Percentiles rank a stretch among this genome's conserved stretches.
Evolutionary conservation across 805 yeast species (phyloP).

Genomic region (Limtongozyma cylindracea): DNA sequence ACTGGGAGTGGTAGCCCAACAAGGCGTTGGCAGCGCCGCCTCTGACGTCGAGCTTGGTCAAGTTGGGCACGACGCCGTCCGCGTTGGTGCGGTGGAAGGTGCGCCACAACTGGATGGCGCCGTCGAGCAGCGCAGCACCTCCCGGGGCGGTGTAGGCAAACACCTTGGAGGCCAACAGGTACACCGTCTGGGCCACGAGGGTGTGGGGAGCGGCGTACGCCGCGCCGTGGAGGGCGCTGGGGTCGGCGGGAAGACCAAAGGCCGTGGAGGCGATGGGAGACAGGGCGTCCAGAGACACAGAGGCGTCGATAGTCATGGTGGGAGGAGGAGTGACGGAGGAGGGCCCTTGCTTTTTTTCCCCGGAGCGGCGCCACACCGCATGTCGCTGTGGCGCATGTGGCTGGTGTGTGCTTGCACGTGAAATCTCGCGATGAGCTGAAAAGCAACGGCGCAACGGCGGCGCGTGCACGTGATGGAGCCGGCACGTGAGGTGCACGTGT

Average conservation of each 20-base stretch:
- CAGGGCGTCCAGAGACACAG: too few species aligned
- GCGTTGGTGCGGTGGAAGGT: conserved; percentile 22
- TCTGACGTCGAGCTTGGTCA: conserved; percentile 43
- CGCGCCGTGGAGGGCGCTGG: conserved; percentile 18
- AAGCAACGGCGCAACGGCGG: too few species aligned
- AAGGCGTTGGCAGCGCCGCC: conserved; percentile 67
- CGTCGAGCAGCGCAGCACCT: conserved; percentile 33
- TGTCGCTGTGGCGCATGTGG: too few species aligned
- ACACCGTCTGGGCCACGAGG: conserved; percentile 26
- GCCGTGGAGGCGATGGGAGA: conserved; percentile 10
- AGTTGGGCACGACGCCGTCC: conserved; percentile 29
- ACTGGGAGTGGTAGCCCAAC: conserved; percentile 29
- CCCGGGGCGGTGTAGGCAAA: conserved; percentile 50
- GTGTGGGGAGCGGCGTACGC: conserved; percentile 28
- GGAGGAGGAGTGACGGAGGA: too few species aligned
- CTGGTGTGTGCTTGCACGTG: too few species aligned
- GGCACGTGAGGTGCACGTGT: too few species aligned
- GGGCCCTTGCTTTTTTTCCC: too few species aligned
- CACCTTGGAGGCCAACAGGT: conserved; percentile 21
- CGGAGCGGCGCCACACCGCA: too few species aligned
- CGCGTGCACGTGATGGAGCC: too few species aligned
- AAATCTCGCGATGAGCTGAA: too few species aligned
- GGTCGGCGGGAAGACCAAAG: conserved; percentile 37
- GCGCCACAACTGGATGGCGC: conserved; percentile 36
- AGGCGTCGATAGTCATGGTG: too few species aligned